Evolutionary conservation across 2,329 filamentous ascomycete genomes (phyloP).

Genomic region (Sclerotinia borealis): DNA sequence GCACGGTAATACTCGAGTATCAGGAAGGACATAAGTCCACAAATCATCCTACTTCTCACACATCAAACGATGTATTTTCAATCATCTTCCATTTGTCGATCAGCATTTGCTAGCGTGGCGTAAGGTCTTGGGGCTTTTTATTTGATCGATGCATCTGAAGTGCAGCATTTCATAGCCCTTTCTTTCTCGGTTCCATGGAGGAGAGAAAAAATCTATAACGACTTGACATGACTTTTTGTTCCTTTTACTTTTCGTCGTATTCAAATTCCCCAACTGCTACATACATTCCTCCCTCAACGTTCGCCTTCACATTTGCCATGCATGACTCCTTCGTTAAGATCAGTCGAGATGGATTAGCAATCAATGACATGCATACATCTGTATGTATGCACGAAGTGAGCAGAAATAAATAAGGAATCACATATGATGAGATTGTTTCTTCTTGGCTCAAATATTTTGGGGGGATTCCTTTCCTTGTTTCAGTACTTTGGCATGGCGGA

Average conservation of each 20-base stretch:
- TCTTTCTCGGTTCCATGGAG: background rate
- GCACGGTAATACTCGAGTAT: background rate
- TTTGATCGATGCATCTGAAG: constrained; percentile 4
- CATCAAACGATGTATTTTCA: constrained; percentile 14
- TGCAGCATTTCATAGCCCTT: constrained; percentile 1
- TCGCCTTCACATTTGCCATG: background rate
- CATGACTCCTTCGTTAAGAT: background rate
- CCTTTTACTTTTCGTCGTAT: background rate
- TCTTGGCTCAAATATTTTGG: background rate
- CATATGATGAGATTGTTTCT: background rate
- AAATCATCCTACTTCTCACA: constrained; percentile 5
- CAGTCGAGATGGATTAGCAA: background rate
- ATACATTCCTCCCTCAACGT: background rate
- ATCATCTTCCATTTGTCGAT: constrained; percentile 1
- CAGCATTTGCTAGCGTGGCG: constrained; percentile 14
- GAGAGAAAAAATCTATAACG: background rate
- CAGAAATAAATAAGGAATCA: background rate
- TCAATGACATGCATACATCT: background rate
- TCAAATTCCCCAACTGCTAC: background rate
- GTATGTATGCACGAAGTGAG: background rate
- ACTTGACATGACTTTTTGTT: constrained; percentile 3
- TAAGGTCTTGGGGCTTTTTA: constrained; percentile 2
- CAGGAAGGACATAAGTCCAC: background rate
- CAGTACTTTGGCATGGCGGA: background rate
- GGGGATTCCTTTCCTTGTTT: background rate